A percentile compares a stretch with the other conserved stretches of the same genome.
Evolutionary conservation across 2,329 filamentous ascomycete species (phyloP).

Genomic region (Grosmannia clavigera): DNA sequence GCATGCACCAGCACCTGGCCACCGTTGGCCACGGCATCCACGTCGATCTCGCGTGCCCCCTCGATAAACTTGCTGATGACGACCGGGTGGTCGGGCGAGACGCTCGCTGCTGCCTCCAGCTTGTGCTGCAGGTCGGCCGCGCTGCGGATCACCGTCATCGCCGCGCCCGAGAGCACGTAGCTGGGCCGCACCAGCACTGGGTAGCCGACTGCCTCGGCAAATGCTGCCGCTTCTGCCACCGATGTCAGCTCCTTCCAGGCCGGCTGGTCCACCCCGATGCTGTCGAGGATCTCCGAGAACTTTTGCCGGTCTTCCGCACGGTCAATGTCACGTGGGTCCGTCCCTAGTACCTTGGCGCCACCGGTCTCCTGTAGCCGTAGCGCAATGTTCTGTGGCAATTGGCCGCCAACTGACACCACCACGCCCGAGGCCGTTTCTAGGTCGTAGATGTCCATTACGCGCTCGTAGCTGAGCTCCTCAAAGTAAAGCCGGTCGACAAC

Average conservation of each 20-base stretch:
- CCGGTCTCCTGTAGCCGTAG: constrained; percentile 86
- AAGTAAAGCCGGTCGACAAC: constrained; percentile 89
- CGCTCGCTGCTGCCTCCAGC: constrained; percentile 76
- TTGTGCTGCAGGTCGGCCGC: constrained; percentile 88
- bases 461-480: constrained; percentile 90
- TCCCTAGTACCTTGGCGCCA: constrained; percentile 82
- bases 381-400: constrained; percentile 95
- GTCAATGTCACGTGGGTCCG: constrained; percentile 88
- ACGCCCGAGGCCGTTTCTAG: constrained; percentile 75
- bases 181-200: constrained; percentile 89
- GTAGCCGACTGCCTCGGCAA: constrained; percentile 76
- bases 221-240: constrained; percentile 73
- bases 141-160: constrained; percentile 93
- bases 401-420: constrained; percentile 90
- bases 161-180: constrained; percentile 93
- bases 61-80: constrained; percentile 99
- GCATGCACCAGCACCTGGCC: constrained; percentile 85
- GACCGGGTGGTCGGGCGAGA: constrained; percentile 93
- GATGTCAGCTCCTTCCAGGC: constrained; percentile 97
- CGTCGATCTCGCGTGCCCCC: constrained; percentile 90
- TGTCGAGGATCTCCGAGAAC: constrained; percentile 94
- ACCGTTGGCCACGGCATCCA: constrained; percentile 79
- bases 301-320: constrained; percentile 97
- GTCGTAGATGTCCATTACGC: constrained; percentile 98
- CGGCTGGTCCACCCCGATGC: constrained; percentile 91